Base-by-base conservation (phyloP, 2,329 filamentous ascomycete species). In the Trichoderma guizhouense region DNA sequence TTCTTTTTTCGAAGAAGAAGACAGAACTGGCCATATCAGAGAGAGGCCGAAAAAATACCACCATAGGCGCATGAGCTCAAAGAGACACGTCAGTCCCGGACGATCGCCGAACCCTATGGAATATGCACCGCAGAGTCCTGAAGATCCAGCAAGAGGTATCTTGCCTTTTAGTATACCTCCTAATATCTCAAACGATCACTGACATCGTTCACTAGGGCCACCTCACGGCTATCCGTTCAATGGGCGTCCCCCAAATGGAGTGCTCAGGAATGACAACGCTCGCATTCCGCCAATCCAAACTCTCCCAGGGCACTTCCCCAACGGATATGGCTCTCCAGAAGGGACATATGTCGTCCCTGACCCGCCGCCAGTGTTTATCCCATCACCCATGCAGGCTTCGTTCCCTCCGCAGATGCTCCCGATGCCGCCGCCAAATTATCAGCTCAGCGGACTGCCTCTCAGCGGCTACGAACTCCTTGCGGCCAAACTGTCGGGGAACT, bases 381-480 rank as follows among this genome's bases (percentile, higher is more conserved):
- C 65, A 36, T 66, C 58, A 5, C 65, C 71, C 11, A 63, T 61
- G 43, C 68, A 60, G 15, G n/a, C 71, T 21, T 57, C 58, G 14
- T 67, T 51, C 15, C 72, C 47, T 58, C 57, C 67, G 26, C 57
- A 47, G 55, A 53, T 39, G 34, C 65, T 30, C 43, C 51, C 36
- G 2, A 53, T 43, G 24, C 65, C 43, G 26, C 53, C 36, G 5
- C 73, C 55, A 8, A 65, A 72, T 11, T 63, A 72, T 7, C 68
- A 72, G 24, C 26, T 71, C 34, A 36, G 81, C 5, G 82, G 86
- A 74, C 83, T 83, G 73, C 75, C 84, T 11, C 74, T 86, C 47
- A 86, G 86, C 3, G 90, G 90, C 0, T 92, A 93, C 76, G 88
- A 92, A 74, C 82, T 89, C 3, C 79, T 93, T 11, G 89, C 91